These are phyloP conservation scores for Pulveroboletus sp. DNA, from an alignment of 768 basidiomycete genomes.

Conservation along the genomic window DNA sequence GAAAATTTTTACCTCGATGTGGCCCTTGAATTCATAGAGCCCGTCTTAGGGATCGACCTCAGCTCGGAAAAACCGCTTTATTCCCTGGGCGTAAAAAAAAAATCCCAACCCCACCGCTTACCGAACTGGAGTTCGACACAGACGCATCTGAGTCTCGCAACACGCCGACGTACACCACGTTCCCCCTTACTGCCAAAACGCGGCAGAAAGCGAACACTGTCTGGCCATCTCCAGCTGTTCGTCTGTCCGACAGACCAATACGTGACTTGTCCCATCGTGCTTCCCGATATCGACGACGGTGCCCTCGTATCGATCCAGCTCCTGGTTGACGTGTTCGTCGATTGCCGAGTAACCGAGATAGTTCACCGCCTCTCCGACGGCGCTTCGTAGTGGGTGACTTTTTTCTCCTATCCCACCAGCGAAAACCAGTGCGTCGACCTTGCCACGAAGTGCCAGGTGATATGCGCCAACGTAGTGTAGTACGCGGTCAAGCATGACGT, in stretches of 20 bases:
- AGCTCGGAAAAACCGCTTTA: too few relatives aligned
- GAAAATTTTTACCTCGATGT: too few relatives aligned
- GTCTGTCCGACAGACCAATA: slow-evolving; percentile 66
- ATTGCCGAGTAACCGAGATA: slow-evolving; percentile 63
- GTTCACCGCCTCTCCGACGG: slow-evolving; percentile 48
- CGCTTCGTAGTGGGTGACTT: slow-evolving; percentile 56
- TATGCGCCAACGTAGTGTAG: slow-evolving; percentile 72
- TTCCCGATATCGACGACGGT: slow-evolving; percentile 48
- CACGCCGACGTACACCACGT: too few relatives aligned
- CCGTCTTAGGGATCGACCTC: too few relatives aligned
- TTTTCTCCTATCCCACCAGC: slow-evolving; percentile 88
- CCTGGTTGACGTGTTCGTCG: slow-evolving; percentile 45
- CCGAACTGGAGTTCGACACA: too few relatives aligned
- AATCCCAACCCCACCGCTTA: too few relatives aligned
- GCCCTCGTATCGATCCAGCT: slow-evolving; percentile 35
- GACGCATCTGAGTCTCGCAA: too few relatives aligned
- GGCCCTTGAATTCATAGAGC: too few relatives aligned
- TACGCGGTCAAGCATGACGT: slow-evolving; percentile 77
- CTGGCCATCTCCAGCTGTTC: slow-evolving; percentile 57
- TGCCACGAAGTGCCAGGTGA: slow-evolving; percentile 63
- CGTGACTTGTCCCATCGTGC: slow-evolving; percentile 26
- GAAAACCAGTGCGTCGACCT: slow-evolving; percentile 80
- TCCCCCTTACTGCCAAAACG: slow-evolving; percentile 15
- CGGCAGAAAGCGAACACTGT: slow-evolving; percentile 29
- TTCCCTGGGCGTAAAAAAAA: too few relatives aligned